Evolutionary conservation across 2,329 filamentous ascomycete genomes (phyloP).

Genomic region (Colletotrichum sp.): DNA sequence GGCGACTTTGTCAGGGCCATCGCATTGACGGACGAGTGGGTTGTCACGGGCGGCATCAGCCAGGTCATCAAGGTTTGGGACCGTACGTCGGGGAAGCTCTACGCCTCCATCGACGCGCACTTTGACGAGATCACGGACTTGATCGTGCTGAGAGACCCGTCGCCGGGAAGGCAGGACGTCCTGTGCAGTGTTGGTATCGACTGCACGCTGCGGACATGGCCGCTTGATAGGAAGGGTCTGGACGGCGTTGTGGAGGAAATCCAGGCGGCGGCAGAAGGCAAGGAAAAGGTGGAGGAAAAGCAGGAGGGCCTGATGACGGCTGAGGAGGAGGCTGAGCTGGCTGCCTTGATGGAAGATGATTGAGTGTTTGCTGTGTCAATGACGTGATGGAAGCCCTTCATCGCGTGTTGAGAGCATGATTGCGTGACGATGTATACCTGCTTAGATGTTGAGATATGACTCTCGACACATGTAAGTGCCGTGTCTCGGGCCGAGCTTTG

Average conservation of each 20-base stretch:
- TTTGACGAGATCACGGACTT: conserved; percentile 92
- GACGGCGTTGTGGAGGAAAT: conserved; percentile 53
- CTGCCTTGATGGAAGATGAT: conserved; percentile 86
- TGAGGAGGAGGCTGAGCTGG: conserved; percentile 92
- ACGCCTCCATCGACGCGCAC: conserved; percentile 80
- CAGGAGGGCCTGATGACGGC: conserved; percentile 71
- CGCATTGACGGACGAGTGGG: conserved; percentile 75
- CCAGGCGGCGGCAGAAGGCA: conserved; percentile 45
- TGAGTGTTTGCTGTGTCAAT: conserved; percentile 24
- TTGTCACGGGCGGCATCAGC: conserved; percentile 87
- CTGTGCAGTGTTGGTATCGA: conserved; percentile 90
- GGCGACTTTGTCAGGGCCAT: conserved; percentile 91
- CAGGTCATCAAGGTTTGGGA: conserved; percentile 95
- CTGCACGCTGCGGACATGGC: conserved; percentile 86
- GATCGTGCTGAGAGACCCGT: conserved; percentile 57
- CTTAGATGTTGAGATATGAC: background rate
- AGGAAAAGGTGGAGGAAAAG: conserved; percentile 44
- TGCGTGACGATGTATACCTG: background rate
- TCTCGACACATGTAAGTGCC: background rate
- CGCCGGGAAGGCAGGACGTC: conserved; percentile 39
- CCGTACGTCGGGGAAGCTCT: conserved; percentile 70
- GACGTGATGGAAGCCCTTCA: background rate
- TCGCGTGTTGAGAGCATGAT: background rate
- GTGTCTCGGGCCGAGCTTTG: background rate
- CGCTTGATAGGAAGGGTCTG: conserved; percentile 66